Evolutionary conservation across 169 alveolate genomes (phyloP), one percentile per base, ranked within the genome.

Genomic region (Toxoplasma gondii): DNA sequence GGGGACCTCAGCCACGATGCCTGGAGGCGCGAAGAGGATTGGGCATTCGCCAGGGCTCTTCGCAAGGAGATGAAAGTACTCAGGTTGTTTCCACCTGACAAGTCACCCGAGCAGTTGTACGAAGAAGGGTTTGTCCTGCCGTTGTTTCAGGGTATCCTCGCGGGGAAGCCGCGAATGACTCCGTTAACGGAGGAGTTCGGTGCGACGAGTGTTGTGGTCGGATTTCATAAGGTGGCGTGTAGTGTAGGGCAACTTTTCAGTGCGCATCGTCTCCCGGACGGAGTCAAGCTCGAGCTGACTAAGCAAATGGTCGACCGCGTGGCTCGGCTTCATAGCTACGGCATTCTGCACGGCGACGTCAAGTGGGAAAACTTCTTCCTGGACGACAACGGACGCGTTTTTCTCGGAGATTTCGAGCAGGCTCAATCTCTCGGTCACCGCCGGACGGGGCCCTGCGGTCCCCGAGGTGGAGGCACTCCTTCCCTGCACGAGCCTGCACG

Each of bases 291-390:
- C 34, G 90, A 82, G 64, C 64, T 82, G 58, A 82, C 90, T 1
- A 12, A 49, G 41, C 54, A 82, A 17, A 82, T 82, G 90, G 38
- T 82, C n/a, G 64, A 17, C 19, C 41, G 31, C 12, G 88, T 90
- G 69, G 93, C 81, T 39, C 86, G 88, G 7, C 80, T 90, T 29
- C 93, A 90, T 34, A 45, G 45, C 69, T 36, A 44, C 64, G 93
- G 88, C 31, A 64, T 90, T 12, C 64, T 90, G 69, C 93, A 90
- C n/a, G 49, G 69, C 45, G 93, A 90, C 88, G 70, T 90, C 39
- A 90, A 90, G 49, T 22, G 64, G 88, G 87, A 67, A 34, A 90
- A 90, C 70, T 90, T 90, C 70, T 70, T 90, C 93, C 64, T 90
- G 44, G 81, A 90, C 19, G 16, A 43, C 43, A 34, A 67, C 45